Conservation (phyloP, 2,329 filamentous ascomycete genomes). For the Curvularia sp. region DNA sequence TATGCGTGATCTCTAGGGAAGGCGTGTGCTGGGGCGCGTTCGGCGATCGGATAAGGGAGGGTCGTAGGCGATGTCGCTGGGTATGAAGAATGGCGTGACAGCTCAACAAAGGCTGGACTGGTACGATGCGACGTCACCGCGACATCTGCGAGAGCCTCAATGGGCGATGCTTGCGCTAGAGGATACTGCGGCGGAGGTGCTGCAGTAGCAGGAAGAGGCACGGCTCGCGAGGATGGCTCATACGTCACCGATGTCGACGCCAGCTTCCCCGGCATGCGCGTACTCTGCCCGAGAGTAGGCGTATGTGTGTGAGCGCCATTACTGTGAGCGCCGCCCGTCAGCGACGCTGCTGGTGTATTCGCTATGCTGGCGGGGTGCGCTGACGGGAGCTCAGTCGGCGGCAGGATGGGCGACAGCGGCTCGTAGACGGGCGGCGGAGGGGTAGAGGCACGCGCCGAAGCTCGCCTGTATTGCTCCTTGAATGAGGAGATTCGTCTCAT, state of each 20-base stretch:
- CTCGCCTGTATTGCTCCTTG: constrained; percentile 45
- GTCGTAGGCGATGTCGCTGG: constrained; percentile 31
- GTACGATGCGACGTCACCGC: constrained; percentile 48
- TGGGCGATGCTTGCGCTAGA: constrained; percentile 47
- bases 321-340: constrained; percentile 16
- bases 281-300: constrained; percentile 5
- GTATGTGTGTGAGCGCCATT: constrained; percentile 17
- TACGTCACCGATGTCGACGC: constrained; percentile 21
- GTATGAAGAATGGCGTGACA: constrained; percentile 33
- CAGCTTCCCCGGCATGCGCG: constrained; percentile 23
- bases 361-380: constrained; percentile 35
- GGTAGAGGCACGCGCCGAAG: constrained; percentile 40
- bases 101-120: constrained; percentile 42
- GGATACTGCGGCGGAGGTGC: constrained; percentile 25
- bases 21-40: constrained; percentile 36
- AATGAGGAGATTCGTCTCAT: constrained; percentile 43
- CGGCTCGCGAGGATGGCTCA: constrained; percentile 29
- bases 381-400: constrained; percentile 26
- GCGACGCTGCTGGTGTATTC: constrained; percentile 19
- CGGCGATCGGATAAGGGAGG: constrained; percentile 27
- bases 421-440: constrained; percentile 47
- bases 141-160: constrained; percentile 55
- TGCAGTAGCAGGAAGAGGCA: constrained; percentile 31
- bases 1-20: constrained; percentile 21
- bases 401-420: constrained; percentile 47